Conservation (phyloP, 2,329 filamentous ascomycete species). For the Fusarium neocosmosporiellum region DNA sequence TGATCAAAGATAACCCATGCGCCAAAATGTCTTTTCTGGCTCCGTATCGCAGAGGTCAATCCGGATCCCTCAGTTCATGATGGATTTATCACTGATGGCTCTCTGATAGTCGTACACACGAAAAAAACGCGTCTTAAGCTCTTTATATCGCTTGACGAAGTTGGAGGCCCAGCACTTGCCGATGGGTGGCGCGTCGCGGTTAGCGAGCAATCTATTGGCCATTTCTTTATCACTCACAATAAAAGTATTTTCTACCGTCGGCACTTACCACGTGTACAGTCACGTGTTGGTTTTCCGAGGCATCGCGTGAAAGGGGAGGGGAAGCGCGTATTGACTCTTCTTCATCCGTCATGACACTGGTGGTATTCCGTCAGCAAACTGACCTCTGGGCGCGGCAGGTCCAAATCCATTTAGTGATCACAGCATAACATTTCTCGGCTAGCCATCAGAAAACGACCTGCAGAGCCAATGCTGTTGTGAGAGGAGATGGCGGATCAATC, state of each 20-base stretch:
- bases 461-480: background rate
- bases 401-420: background rate
- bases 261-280: background rate
- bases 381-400: background rate
- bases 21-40: no score
- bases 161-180: no score
- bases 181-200: no score
- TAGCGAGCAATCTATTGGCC: no score
- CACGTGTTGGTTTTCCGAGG: background rate
- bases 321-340: background rate
- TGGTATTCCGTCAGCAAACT: background rate
- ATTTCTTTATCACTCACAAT: no score
- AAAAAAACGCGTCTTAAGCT: no score
- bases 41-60: no score
- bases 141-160: no score
- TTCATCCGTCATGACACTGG: background rate
- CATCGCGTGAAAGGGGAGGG: background rate
- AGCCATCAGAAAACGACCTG: background rate
- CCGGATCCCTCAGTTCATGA: no score
- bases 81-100: no score
- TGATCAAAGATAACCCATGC: background rate
- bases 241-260: background rate
- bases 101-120: no score
- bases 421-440: background rate
- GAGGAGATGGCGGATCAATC: background rate